phyloP scores from a whole-genome alignment of 2,329 filamentous ascomycete species.

The Pezicula neosporulosa region DNA sequence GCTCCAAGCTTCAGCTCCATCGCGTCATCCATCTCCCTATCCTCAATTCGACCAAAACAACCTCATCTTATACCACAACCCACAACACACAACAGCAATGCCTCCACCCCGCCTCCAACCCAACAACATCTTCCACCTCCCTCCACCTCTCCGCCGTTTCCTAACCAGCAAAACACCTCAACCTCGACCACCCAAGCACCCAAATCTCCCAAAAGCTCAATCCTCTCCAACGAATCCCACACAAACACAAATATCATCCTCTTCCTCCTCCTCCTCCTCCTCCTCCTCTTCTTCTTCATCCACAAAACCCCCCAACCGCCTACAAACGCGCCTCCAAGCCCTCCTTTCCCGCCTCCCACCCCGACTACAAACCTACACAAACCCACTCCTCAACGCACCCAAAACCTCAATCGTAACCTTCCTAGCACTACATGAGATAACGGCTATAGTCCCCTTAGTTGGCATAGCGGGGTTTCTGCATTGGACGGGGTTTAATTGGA shows the following conservation, averaged over 20 bases:
- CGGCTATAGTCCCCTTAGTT: conserved; percentile 76
- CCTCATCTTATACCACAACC: too few species aligned
- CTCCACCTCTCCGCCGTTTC: background rate
- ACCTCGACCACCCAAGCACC: too few species aligned
- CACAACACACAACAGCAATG: too few species aligned
- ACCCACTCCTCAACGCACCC: conserved; percentile 70
- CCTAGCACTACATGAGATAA: conserved; percentile 86
- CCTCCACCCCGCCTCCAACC: too few species aligned
- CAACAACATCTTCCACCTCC: background rate
- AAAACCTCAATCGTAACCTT: conserved; percentile 83
- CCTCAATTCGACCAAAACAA: too few species aligned
- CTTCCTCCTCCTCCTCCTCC: background rate
- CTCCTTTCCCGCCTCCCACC: conserved; percentile 41
- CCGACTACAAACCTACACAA: conserved; percentile 66
- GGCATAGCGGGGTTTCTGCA: conserved; percentile 76
- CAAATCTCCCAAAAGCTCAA: too few species aligned
- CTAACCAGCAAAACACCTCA: too few species aligned
- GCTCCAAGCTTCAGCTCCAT: too few species aligned
- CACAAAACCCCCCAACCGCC: conserved; percentile 3
- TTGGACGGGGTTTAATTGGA: conserved; percentile 62
- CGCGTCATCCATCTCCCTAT: too few species aligned
- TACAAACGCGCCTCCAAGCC: background rate
- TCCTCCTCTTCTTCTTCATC: background rate
- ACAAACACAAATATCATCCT: background rate
- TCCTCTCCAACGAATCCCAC: too few species aligned